Conservation (phyloP, 1,284 basidiomycete species). For the Mycena citricolor region DNA sequence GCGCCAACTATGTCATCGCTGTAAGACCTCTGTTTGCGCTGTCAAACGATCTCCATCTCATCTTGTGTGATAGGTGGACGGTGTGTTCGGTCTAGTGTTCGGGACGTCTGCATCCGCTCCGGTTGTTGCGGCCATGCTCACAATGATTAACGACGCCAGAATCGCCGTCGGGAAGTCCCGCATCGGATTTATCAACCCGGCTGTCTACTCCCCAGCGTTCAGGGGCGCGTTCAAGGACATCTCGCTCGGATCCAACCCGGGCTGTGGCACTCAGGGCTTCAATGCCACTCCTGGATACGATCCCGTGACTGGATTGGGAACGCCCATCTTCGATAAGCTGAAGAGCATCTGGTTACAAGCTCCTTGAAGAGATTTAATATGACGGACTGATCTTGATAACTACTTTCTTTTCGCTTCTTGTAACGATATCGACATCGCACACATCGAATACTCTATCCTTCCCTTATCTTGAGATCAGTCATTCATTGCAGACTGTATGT, state of each 20-base stretch:
- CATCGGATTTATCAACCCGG: slow-evolving; percentile 37
- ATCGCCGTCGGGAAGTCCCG: slow-evolving; percentile 39
- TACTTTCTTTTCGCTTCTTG: too few species aligned
- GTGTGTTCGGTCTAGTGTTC: slow-evolving; percentile 33
- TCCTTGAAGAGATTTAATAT: too few species aligned
- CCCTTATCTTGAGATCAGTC: too few species aligned
- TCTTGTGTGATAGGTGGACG: slow-evolving; percentile 27
- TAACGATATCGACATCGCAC: too few species aligned
- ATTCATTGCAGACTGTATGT: too few species aligned
- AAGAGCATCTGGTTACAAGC: too few species aligned
- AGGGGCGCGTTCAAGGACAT: slow-evolving; percentile 44
- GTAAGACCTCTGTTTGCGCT: slow-evolving; percentile 26
- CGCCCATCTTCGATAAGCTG: slow-evolving; percentile 17
- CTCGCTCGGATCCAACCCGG: slow-evolving; percentile 28
- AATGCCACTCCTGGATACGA: slow-evolving; percentile 14
- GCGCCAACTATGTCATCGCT: slow-evolving; percentile 43
- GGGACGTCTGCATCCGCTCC: slow-evolving; percentile 59
- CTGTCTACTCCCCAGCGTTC: slow-evolving; percentile 37
- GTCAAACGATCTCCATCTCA: neutral
- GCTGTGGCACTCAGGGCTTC: slow-evolving; percentile 24
- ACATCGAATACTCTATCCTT: too few species aligned
- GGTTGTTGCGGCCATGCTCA: slow-evolving; percentile 48
- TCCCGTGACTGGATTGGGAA: slow-evolving; percentile 22
- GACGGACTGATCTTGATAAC: too few species aligned
- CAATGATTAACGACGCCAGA: slow-evolving; percentile 58